Base-by-base conservation (phyloP, 73 alveolate species). In the Paraurostyla sp. region DNA sequence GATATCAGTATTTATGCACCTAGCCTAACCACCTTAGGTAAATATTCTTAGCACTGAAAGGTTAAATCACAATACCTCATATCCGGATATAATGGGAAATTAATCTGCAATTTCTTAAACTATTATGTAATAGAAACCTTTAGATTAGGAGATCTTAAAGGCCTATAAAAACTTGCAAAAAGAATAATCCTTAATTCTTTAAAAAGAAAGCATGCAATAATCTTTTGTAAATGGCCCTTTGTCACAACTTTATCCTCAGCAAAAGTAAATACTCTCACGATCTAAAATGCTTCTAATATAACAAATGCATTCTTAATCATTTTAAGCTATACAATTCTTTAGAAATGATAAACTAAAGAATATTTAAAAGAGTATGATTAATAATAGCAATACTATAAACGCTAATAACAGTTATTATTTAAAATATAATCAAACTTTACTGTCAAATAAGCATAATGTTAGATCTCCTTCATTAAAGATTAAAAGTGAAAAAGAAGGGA, bases 191-290 rank as follows among this genome's bases (percentile, higher is more conserved):
- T 0, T 38, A 36, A 1, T 65, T 0, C 32, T 65, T 16, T 38
- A 65, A 18, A 2, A 65, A 65, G 82, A 65, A 13, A 38, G 59
- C 29, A 65, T 65, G 1, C 13, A 56, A 38, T 38, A 65, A 30
- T 36, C 60, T 2, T 65, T 65, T 65, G 82, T 65, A 38, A 65
- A 65, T 65, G 82, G 82, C 2, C 82, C 82, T 16, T 40, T 65
- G 41, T 56, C 82, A 22, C 25, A 65, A 65, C 41, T 65, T 18
- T 65, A 38, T 22, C 82, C 82, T 65, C 41, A 65, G 41, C 58
- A 65, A 30, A 65, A 30, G 46, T 38, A 65, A 65, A 65, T 65
- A 15, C 82, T 65, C 36, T 65, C 82, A 11, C 35, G 82, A 38
- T 65, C 82, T 11, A 32, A 30, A 65, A 65, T 65, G 82, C 35